These are phyloP conservation scores for Obba rivulosa DNA, from an alignment of 768 basidiomycete species.

Conservation along the genomic window DNA sequence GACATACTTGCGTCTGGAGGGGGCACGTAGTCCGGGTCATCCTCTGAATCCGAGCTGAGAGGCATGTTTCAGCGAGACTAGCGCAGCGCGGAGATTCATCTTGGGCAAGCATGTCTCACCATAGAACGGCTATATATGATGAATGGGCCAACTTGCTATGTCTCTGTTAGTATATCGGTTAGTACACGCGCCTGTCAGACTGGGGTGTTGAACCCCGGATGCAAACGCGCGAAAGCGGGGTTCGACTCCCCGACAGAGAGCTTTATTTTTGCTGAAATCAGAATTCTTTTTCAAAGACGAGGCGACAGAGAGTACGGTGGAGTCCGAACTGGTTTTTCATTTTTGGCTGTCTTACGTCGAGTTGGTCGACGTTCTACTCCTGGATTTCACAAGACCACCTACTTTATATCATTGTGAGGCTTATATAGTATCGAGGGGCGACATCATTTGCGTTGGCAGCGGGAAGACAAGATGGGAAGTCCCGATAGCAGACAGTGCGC, in stretches of 20 bases:
- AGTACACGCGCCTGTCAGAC: conserved; percentile 21
- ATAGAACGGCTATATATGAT: background rate
- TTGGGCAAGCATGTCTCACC: background rate
- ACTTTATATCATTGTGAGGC: too few relatives aligned
- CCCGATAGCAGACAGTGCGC: too few relatives aligned
- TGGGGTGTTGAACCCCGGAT: background rate
- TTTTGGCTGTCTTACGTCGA: too few relatives aligned
- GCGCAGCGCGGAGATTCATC: background rate
- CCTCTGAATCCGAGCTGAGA: conserved; percentile 54
- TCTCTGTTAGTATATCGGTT: conserved; percentile 21
- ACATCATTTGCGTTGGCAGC: too few relatives aligned
- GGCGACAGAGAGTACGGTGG: too few relatives aligned
- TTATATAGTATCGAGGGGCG: too few relatives aligned
- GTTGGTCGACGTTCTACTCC: too few relatives aligned
- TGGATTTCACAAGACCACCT: too few relatives aligned
- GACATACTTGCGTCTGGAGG: conserved; percentile 35
- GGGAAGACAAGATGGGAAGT: too few relatives aligned
- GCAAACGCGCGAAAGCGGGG: conserved; percentile 28
- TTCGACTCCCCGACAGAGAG: conserved; percentile 31
- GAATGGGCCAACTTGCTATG: background rate
- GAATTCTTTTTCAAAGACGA: too few relatives aligned
- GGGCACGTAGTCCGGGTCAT: conserved; percentile 69
- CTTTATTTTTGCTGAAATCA: background rate
- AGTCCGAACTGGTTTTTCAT: too few relatives aligned
- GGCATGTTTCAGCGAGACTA: conserved; percentile 1